Percentiles rank a stretch among this genome's conserved stretches.
phyloP scores from a whole-genome alignment of 176 grass and related monocot species.

The Zoysia japonica region DNA sequence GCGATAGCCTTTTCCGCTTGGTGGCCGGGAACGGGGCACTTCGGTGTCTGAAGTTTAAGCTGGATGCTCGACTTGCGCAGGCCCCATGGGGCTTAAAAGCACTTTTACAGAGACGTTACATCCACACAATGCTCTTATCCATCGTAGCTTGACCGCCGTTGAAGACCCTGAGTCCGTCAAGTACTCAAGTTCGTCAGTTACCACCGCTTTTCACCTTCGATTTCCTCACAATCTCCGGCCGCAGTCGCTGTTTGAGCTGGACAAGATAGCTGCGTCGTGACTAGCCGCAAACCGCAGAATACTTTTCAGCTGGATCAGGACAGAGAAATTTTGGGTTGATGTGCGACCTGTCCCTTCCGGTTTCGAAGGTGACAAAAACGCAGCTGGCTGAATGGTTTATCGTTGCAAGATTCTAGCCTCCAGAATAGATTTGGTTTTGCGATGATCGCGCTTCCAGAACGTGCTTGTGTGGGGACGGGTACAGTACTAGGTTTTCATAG shows the following conservation, averaged over 20 bases:
- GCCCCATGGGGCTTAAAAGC: neutral
- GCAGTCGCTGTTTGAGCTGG: neutral
- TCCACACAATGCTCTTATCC: neutral
- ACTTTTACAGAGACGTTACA: neutral
- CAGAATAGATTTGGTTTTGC: neutral
- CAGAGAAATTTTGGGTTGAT: neutral
- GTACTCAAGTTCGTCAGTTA: neutral
- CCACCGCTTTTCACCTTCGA: neutral
- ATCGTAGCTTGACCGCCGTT: constrained; percentile 6
- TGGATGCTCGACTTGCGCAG: too few species aligned
- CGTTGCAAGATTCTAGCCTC: neutral
- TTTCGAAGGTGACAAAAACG: neutral
- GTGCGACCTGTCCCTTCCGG: neutral
- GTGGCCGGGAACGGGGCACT: too few species aligned
- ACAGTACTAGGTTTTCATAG: too few species aligned
- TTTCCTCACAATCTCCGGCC: too few species aligned
- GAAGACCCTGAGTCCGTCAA: constrained; percentile 18
- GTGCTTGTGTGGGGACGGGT: neutral
- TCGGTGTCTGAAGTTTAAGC: too few species aligned
- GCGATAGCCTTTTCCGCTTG: too few species aligned
- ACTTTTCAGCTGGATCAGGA: constrained; percentile 9
- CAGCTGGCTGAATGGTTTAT: neutral
- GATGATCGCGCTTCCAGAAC: neutral
- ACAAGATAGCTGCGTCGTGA: neutral
- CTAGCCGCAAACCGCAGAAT: neutral